Conservation (phyloP, 2,329 filamentous ascomycete genomes). For the Cladosporium sp. region DNA sequence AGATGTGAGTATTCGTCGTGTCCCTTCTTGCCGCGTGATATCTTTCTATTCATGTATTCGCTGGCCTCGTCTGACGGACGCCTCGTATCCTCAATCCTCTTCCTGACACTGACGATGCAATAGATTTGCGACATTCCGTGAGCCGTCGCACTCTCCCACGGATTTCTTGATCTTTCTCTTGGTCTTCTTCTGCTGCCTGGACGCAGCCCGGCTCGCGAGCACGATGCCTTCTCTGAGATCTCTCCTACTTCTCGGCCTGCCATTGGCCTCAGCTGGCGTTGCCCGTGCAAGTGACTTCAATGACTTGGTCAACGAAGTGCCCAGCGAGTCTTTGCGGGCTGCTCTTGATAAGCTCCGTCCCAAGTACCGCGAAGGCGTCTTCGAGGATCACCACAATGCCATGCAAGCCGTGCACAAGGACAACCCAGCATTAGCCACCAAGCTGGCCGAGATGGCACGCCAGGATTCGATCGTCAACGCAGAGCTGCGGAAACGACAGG, state of each 20-base stretch:
- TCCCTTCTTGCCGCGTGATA: neutral
- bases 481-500: conserved; percentile 41
- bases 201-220: conserved; percentile 10
- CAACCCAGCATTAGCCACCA: conserved; percentile 59
- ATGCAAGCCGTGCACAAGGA: conserved; percentile 59
- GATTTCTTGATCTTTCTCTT: conserved; percentile 5
- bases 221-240: conserved; percentile 40
- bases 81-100: neutral
- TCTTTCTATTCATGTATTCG: neutral
- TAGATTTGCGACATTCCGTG: conserved; percentile 8
- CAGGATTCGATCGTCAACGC: conserved; percentile 30
- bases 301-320: conserved; percentile 53
- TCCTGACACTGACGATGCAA: conserved; percentile 4
- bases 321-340: conserved; percentile 59
- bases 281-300: conserved; percentile 42
- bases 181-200: conserved; percentile 8
- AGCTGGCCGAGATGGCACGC: conserved; percentile 61
- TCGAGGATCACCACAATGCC: conserved; percentile 59
- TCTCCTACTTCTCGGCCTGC: conserved; percentile 35
- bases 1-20: neutral
- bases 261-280: conserved; percentile 33
- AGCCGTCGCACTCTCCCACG: neutral
- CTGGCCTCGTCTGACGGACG: neutral
- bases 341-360: conserved; percentile 61
- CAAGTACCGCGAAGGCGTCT: conserved; percentile 65